Evolutionary conservation across 1,139 yeast species (phyloP).

Genomic region (Sugiyamaella grinbergsii): DNA sequence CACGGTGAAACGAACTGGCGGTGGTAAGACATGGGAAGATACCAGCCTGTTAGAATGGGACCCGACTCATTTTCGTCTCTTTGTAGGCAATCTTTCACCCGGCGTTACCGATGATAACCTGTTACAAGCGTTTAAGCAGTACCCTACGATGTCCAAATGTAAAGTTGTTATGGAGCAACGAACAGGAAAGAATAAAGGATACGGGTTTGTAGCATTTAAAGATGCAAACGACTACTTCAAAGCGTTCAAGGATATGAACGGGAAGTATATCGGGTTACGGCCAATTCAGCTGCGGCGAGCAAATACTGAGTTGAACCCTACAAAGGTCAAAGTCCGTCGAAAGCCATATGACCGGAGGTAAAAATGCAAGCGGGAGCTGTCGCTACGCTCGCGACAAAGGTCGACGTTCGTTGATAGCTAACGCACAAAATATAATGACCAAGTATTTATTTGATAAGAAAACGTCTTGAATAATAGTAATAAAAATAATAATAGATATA

Average conservation of each 20-base stretch:
- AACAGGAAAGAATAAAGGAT: slow-evolving; percentile 58
- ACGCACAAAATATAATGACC: slow-evolving; percentile 3
- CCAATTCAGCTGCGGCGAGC: slow-evolving; percentile 74
- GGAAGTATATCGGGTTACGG: slow-evolving; percentile 72
- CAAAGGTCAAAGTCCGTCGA: slow-evolving; percentile 27
- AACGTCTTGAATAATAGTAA: background rate
- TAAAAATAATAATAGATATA: slow-evolving; percentile 5
- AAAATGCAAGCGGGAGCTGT: background rate
- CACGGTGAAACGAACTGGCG: slow-evolving; percentile 50
- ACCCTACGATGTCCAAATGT: slow-evolving; percentile 54
- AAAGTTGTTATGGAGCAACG: slow-evolving; percentile 45
- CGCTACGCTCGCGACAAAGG: too few relatives aligned
- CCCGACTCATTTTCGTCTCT: slow-evolving; percentile 67
- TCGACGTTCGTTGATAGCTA: too few relatives aligned
- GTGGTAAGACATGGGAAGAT: slow-evolving; percentile 55
- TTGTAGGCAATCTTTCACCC: slow-evolving; percentile 72
- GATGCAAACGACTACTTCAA: slow-evolving; percentile 61
- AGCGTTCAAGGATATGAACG: slow-evolving; percentile 76
- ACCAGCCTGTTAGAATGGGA: slow-evolving; percentile 54
- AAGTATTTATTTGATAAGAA: background rate
- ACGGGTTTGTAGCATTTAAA: slow-evolving; percentile 68
- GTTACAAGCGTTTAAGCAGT: slow-evolving; percentile 54
- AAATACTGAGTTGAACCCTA: slow-evolving; percentile 50
- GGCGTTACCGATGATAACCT: slow-evolving; percentile 65
- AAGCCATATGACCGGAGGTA: slow-evolving; percentile 23